Evolutionary conservation across 768 basidiomycete genomes (phyloP).

Genomic region (Boletales sp.): DNA sequence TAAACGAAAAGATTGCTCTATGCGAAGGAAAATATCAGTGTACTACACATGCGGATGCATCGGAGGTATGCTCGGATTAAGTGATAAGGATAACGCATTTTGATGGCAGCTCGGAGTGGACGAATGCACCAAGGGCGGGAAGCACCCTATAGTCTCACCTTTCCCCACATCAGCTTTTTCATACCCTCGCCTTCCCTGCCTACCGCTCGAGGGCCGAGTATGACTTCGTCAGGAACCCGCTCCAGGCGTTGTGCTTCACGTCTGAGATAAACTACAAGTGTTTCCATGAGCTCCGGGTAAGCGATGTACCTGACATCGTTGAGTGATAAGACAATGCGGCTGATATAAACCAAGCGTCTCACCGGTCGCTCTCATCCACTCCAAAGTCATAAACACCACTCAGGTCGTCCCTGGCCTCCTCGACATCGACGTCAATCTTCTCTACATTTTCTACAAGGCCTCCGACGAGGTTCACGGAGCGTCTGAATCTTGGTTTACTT

Average conservation of each 20-base stretch:
- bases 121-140: neutral
- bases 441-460: slow-evolving; percentile 59
- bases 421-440: slow-evolving; percentile 54
- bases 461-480: slow-evolving; percentile 68
- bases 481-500: slow-evolving; percentile 39
- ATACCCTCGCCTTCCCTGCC: slow-evolving; percentile 33
- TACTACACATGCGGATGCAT: neutral
- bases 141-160: slow-evolving; percentile 14
- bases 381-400: slow-evolving; percentile 72
- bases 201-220: slow-evolving; percentile 31
- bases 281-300: slow-evolving; percentile 73
- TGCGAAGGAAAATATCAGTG: neutral
- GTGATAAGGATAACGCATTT: neutral
- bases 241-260: slow-evolving; percentile 73
- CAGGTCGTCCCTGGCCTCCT: slow-evolving; percentile 60
- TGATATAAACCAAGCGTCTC: neutral
- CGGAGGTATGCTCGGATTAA: slow-evolving; percentile 2
- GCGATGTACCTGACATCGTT: slow-evolving; percentile 57
- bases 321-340: neutral
- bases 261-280: slow-evolving; percentile 65
- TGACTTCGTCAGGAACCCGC: slow-evolving; percentile 38
- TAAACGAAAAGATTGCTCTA: neutral
- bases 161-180: slow-evolving; percentile 29
- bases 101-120: neutral
- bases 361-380: slow-evolving; percentile 43